Base-by-base conservation (phyloP, 2,329 filamentous ascomycete species). In the Alternaria triticina region DNA sequence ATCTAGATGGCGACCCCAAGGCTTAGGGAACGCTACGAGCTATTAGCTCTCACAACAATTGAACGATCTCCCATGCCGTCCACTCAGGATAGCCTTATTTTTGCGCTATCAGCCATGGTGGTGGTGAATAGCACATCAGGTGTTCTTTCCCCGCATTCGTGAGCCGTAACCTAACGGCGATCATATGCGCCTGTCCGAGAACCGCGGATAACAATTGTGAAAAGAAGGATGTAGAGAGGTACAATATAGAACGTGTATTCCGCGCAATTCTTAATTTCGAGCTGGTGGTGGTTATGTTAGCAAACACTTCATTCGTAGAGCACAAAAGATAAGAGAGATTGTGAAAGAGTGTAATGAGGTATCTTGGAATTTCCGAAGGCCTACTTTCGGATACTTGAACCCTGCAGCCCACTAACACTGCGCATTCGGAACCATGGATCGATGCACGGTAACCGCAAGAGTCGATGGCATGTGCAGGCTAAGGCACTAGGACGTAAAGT, bases 141-240 rank as follows among this genome's bases (percentile, higher is more conserved):
- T 62, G 59, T 33, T 20, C 22, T 33, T 40, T 59, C 59, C 55
- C 55, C 59, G 59, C 59, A 62, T 33, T 28, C 8, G 49, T 40
- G 28, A 20, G 20, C 30, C 28, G 12, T 36, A 20, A 17, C 23
- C 22, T 22, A 11, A 43, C 17, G 50, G 28, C 54, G 54, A 46
- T 62, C 49, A 40, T 27, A 23, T 44, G 55, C 47, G 47, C 17
- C 30, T 52, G 49, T 54, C 49, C 55, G 47, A 45, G 20, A 36
- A 7, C n/a, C 25, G 49, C 30, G 43, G 43, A 36, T 25, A 36
- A 49, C 10, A 12, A 25, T 23, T n/a, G 22, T 10, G n/a, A 25
- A 23, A 6, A 9, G 20, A 13, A 52, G 30, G 13, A 36, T 9
- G 10, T 36, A 6, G 49, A 23, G 22, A 15, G 13, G 11, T 12